phyloP scores from a whole-genome alignment of 345 rosid species.

The Linum usitatissimum region DNA sequence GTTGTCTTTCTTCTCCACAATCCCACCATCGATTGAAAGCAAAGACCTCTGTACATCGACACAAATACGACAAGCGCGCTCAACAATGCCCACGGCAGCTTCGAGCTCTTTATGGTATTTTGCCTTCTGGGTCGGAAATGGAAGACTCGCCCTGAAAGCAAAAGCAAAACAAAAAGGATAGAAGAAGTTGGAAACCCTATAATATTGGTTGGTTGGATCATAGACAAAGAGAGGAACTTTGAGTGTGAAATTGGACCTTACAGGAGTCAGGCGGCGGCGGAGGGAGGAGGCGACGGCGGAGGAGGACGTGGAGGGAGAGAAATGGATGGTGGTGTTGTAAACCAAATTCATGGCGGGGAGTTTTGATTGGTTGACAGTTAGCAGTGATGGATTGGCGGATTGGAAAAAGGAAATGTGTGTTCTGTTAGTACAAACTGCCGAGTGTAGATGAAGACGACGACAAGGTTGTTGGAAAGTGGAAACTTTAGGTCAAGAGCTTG shows the following conservation, averaged over 20 bases:
- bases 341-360: not conserved
- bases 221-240: not conserved
- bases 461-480: no score
- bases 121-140: constrained; percentile 48
- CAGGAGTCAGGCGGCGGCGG: not conserved
- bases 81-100: constrained; percentile 58
- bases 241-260: not conserved
- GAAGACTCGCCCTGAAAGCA: constrained; percentile 43
- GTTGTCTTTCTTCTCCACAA: constrained; percentile 65
- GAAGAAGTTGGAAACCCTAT: not conserved
- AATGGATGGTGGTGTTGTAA: not conserved
- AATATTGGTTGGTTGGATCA: not conserved
- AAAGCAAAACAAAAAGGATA: not conserved
- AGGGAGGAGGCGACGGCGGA: not conserved
- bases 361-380: not conserved
- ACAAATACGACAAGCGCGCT: constrained; percentile 77
- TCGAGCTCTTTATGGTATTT: constrained; percentile 62
- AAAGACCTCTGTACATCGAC: constrained; percentile 48
- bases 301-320: not conserved
- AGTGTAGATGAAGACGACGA: no score
- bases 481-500: no score
- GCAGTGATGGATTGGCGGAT: not conserved
- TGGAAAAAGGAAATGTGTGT: not conserved
- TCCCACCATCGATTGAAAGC: constrained; percentile 33
- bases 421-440: no score